phyloP scores from a whole-genome alignment of 768 basidiomycete species.

The Suillus decipiens region DNA sequence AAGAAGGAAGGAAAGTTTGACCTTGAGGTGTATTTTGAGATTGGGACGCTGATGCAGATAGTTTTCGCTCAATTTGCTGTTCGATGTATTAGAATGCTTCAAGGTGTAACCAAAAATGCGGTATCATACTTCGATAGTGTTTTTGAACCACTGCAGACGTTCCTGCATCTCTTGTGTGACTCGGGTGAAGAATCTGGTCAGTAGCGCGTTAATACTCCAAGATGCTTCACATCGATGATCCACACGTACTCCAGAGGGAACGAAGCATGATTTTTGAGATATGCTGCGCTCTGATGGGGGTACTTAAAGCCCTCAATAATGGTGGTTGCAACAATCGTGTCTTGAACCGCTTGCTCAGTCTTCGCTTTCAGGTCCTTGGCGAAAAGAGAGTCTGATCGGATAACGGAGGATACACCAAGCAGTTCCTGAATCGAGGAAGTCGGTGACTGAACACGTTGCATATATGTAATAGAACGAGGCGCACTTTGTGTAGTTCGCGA shows the following conservation, averaged over 20 bases:
- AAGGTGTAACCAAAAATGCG: background rate
- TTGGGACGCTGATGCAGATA: conserved; percentile 65
- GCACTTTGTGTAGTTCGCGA: conserved; percentile 65
- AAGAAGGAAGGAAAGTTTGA: conserved; percentile 27
- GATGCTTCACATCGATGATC: conserved; percentile 2
- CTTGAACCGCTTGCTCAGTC: conserved; percentile 77
- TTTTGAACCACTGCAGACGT: conserved; percentile 74
- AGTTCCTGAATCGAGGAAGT: conserved; percentile 54
- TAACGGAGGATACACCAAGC: conserved; percentile 57
- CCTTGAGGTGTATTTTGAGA: conserved; percentile 76
- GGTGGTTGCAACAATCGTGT: conserved; percentile 74
- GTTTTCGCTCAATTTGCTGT: conserved; percentile 72
- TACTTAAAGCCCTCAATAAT: conserved; percentile 80
- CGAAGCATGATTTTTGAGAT: conserved; percentile 76
- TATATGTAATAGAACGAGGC: background rate
- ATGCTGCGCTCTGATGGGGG: conserved; percentile 67
- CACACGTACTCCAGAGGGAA: conserved; percentile 75
- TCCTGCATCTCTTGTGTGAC: conserved; percentile 73
- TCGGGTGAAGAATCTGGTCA: conserved; percentile 65
- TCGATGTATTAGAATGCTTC: background rate
- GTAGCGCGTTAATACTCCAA: background rate
- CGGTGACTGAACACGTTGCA: background rate
- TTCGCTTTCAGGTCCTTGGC: conserved; percentile 73
- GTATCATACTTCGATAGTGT: conserved; percentile 67
- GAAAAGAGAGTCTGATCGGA: conserved; percentile 65